Percentiles rank a stretch among this genome's conserved stretches.
phyloP scores from a whole-genome alignment of 768 basidiomycete species.

The Russula foetens region DNA sequence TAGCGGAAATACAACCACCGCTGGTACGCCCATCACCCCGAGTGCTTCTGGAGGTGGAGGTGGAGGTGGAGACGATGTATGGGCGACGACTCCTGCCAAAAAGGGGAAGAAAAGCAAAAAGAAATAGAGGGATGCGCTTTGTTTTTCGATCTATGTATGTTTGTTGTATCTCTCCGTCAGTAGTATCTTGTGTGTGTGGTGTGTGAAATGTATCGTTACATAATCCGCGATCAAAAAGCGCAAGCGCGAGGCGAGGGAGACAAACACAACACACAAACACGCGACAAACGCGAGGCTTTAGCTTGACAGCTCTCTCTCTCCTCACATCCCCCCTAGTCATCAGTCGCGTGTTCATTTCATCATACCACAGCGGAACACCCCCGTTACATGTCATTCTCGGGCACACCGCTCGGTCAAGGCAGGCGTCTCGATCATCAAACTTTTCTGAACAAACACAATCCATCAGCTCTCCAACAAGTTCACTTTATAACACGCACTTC shows the following conservation, averaged over 20 bases:
- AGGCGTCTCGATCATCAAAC: slow-evolving; percentile 77
- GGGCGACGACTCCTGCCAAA: not conserved
- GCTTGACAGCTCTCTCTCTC: not conserved
- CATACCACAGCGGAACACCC: not conserved
- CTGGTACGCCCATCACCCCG: not conserved
- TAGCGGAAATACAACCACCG: not conserved
- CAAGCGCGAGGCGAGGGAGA: not conserved
- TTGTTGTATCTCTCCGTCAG: no score
- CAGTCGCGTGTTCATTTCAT: slow-evolving; percentile 8
- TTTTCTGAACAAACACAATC: slow-evolving; percentile 54
- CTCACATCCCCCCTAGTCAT: not conserved
- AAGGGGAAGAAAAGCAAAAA: not conserved
- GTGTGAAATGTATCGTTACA: no score
- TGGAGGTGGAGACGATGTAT: not conserved
- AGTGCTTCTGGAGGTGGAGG: not conserved
- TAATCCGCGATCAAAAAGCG: no score
- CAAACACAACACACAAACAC: slow-evolving; percentile 4
- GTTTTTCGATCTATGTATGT: no score
- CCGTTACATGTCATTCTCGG: slow-evolving; percentile 73
- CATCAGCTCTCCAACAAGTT: slow-evolving; percentile 28
- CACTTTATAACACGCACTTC: slow-evolving; percentile 25
- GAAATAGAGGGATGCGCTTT: no score
- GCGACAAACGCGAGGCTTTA: slow-evolving; percentile 11
- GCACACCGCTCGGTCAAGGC: slow-evolving; percentile 77
- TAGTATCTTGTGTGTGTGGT: not conserved